phyloP scores from a whole-genome alignment of 2,329 filamentous ascomycete genomes.

The Botrytis fragariae region DNA sequence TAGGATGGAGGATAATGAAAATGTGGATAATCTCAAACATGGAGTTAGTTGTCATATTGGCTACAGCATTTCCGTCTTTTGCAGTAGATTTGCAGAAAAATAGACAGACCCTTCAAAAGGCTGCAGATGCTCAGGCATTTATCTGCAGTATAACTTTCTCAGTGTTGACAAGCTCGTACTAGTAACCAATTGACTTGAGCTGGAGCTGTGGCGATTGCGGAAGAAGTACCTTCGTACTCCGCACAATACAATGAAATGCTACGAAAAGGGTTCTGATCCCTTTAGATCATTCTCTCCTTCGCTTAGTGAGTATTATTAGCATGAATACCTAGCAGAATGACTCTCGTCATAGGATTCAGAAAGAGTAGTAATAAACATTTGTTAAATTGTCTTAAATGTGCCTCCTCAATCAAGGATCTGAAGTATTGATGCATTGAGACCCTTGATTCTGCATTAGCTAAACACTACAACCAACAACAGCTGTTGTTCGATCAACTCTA shows the following conservation, averaged over 20 bases:
- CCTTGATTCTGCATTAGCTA: constrained; percentile 7
- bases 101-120: neutral
- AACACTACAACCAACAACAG: neutral
- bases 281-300: neutral
- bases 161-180: neutral
- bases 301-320: neutral
- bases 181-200: neutral
- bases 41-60: neutral
- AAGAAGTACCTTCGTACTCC: neutral
- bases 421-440: neutral
- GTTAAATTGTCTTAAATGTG: neutral
- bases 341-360: neutral
- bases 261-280: neutral
- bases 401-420: neutral
- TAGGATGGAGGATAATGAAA: neutral
- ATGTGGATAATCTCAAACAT: neutral
- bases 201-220: neutral
- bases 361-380: neutral
- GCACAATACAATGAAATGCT: neutral
- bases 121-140: constrained; percentile 12
- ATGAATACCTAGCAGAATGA: neutral
- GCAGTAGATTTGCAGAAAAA: neutral
- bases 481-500: neutral
- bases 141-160: constrained; percentile 10
- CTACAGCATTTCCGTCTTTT: neutral